phyloP scores from a whole-genome alignment of 768 basidiomycete genomes.

The Termitomyces sp. region DNA sequence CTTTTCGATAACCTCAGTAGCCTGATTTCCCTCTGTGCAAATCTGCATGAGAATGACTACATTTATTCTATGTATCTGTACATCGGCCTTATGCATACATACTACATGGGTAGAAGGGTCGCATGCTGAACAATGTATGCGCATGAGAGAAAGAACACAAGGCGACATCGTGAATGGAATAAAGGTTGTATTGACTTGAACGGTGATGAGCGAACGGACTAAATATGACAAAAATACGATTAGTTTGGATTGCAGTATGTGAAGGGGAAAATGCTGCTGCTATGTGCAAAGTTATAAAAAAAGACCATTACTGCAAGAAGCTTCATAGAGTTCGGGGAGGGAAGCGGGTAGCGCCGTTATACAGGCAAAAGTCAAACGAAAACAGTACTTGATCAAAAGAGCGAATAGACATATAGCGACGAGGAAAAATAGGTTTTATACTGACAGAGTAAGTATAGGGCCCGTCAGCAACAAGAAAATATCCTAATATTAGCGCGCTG shows the following conservation, averaged over 20 bases:
- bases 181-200: background rate
- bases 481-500: constrained; percentile 19
- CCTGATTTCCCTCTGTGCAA: background rate
- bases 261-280: constrained; percentile 1
- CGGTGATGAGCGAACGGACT: background rate
- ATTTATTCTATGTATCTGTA: background rate
- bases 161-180: background rate
- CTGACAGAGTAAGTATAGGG: constrained; percentile 2
- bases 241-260: constrained; percentile 12
- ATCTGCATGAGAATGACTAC: background rate
- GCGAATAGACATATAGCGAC: background rate
- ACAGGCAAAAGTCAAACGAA: constrained; percentile 8
- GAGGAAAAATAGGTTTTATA: constrained; percentile 1
- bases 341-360: constrained; percentile 9
- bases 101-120: background rate
- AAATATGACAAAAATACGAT: constrained; percentile 3
- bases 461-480: constrained; percentile 12
- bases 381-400: background rate
- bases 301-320: constrained; percentile 5
- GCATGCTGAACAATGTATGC: background rate
- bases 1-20: background rate
- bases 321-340: background rate
- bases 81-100: background rate
- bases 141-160: background rate
- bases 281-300: constrained; percentile 4